Evolutionary conservation across 2,329 filamentous ascomycete species (phyloP), one percentile per base, ranked within the genome.

Genomic region (Leptoxyphium fumago): DNA sequence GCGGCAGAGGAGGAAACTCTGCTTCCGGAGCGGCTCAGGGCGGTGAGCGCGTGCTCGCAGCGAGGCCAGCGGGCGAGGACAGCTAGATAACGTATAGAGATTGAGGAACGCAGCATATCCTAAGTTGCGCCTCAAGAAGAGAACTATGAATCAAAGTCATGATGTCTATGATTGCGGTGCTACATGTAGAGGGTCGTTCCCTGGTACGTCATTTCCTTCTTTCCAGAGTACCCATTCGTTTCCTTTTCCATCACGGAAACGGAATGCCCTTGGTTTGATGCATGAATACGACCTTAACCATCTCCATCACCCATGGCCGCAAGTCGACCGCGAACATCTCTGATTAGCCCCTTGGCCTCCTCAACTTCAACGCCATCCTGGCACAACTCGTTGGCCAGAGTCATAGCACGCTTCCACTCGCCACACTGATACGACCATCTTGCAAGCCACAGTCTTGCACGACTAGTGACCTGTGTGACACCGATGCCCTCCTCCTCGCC

Each of bases 361-460:
- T 98, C 91, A 2, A 96, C 86, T 63, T 96, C 91, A 21, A 93
- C 80, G 0, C 91, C 91, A 63, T 98, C 91, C 63, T 95, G 86
- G 60, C 88, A 95, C 39, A 98, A 69, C 64, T 98, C 91, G 48
- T 81, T 86, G 0, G 87, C 88, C 38, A 96, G 67, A 49, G 85
- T 77, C 64, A 83, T 82, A 3, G 86, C 85, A 15, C 82, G 75
- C 29, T 73, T 70, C 54, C 84, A 84, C 61, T 94, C 86, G 34
- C 79, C 78, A 10, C 74, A 75, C 32, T 76, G 73, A 66, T 94
- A 82, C 10, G 86, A 82, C 66, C 80, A 82, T 45, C 79, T 77
- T 13, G 91, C 91, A 45, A 98, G 75, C 91, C 91, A 98, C 71
- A 95, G 78, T 17, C 91, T 75, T 6, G 91, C 91, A 58, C 87